Evolutionary conservation across 2,329 filamentous ascomycete genomes (phyloP), one percentile per base, ranked within the genome.

Genomic region (Lasiodiplodia sp.): DNA sequence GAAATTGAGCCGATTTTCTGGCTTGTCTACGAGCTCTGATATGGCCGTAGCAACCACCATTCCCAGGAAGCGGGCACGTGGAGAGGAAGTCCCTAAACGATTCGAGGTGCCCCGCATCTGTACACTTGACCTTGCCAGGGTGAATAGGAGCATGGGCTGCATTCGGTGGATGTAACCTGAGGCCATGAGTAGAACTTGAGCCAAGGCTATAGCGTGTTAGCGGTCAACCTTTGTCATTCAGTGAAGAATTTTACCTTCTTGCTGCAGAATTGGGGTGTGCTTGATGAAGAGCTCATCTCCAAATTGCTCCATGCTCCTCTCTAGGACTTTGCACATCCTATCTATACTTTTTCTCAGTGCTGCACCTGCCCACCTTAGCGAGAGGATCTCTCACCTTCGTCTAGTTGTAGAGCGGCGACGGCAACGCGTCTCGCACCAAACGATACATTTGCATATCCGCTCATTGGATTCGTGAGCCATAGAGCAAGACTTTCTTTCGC

Each of bases 231-330:
- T 23, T 23, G 44, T 18, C n/a, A 31, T 58, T 58, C 72, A 28
- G 21, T 37, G 3, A 4, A 3, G n/a, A 8, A 5, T 63, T 66
- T 12, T 68, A 92, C 93, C 91, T 86, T 98, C 93, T 85, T 99
- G 96, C 75, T 94, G 92, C 49, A 96, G 76, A n/a, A 92, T 87
- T 5, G 94, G 90, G 0, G 91, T 88, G 79, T 98, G 94, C 69
- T 89, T 92, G 73, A 98, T 93, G 74, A 94, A 97, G 12, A 98
- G 83, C 62, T 91, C 88, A 73, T 97, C 94, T 0, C 93, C 92
- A 78, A 98, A 97, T 60, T 91, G 87, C 49, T 83, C 83, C 60
- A 97, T 82, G 60, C 86, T 87, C 75, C 89, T 92, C 73, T 94
- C 88, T 68, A 95, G 77, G 44, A 92, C 55, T 10, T 64, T 67